Evolutionary conservation across 495 filamentous ascomycete species (phyloP).

Genomic region (Podospora pseudopauciseta): DNA sequence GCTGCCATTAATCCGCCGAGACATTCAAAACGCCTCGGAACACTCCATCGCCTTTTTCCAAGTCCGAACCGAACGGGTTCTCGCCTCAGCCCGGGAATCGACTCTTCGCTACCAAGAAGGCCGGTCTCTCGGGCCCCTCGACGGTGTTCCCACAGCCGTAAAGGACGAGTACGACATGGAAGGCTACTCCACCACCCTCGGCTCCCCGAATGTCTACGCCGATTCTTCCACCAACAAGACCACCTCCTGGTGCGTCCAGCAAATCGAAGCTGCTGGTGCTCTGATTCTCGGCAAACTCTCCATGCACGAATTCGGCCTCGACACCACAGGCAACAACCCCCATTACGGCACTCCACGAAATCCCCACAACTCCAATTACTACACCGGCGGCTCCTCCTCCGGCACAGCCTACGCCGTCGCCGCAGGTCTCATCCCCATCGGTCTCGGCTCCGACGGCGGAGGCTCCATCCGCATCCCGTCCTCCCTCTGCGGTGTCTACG

Average conservation of each 20-base stretch:
- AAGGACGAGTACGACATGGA: conserved; percentile 63
- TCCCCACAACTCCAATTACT: conserved; percentile 69
- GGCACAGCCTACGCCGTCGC: conserved; percentile 72
- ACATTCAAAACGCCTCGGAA: conserved; percentile 47
- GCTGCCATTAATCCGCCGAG: conserved; percentile 63
- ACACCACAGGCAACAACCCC: conserved; percentile 82
- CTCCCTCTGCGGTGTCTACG: conserved; percentile 75
- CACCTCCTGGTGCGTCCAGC: conserved; percentile 66
- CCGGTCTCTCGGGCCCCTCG: conserved; percentile 59
- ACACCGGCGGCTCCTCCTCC: conserved; percentile 80
- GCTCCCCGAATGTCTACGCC: conserved; percentile 43
- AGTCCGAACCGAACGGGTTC: conserved; percentile 54
- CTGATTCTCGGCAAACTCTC: conserved; percentile 74
- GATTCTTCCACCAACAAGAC: conserved; percentile 42
- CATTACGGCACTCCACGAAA: conserved; percentile 74
- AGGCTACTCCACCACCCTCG: conserved; percentile 65
- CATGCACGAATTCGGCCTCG: conserved; percentile 81
- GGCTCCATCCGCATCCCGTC: conserved; percentile 78
- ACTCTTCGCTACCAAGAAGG: conserved; percentile 62
- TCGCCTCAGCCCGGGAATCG: conserved; percentile 62
- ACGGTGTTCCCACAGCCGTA: conserved; percentile 64
- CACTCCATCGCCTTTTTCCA: conserved; percentile 66
- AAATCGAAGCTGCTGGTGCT: conserved; percentile 69
- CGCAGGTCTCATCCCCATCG: conserved; percentile 73
- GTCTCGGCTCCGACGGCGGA: conserved; percentile 76